Evolutionary conservation across 495 filamentous ascomycete genomes (phyloP), one percentile per base, ranked within the genome.

Genomic region (Lindgomyces ingoldianus): DNA sequence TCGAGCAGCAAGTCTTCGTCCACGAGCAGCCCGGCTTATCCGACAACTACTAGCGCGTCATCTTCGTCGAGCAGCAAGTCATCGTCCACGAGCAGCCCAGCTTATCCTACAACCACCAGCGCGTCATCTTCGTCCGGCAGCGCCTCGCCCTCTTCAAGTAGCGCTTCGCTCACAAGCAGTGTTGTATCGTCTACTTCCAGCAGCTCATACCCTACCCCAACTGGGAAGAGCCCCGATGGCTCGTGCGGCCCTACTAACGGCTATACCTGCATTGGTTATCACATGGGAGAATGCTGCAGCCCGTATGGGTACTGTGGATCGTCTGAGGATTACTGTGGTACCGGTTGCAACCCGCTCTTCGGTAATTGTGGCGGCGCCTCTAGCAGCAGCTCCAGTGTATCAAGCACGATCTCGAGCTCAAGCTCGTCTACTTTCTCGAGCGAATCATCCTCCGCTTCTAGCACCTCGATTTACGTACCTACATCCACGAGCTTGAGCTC

Each of bases 261-360:
- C 21, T 59, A 60, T 26, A 59, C 54, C n/a, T 65, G 62, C 62
- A 42, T 30, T 16, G 62, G 62, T 10, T 60, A 41, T 14, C 12
- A 22, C 30, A 30, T 52, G 1, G 62, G 62, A 6, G 27, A 57
- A 16, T 65, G 62, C 47, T 65, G 62, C 30, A 53, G 46, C 16
- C 10, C 44, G 25, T 65, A 42, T 16, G 62, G 62, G 3, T 65
- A 53, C 54, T 65, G 62, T 19, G 62, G 62, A n/a, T 10, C 30
- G 22, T 22, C 29, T 12, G 16, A 45, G 3, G 30, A 47, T 46
- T 59, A 59, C 39, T 65, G 62, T 27, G 62, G 49, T 19, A 30
- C 55, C 11, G 45, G 45, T 16, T 65, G 62, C 55, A 30, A 59
- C 46, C 14, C 62, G 21, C 2, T 14, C 14, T 60, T 51, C 26